phyloP scores from a whole-genome alignment of 1,284 basidiomycete species.

The Termitomyces sp. region DNA sequence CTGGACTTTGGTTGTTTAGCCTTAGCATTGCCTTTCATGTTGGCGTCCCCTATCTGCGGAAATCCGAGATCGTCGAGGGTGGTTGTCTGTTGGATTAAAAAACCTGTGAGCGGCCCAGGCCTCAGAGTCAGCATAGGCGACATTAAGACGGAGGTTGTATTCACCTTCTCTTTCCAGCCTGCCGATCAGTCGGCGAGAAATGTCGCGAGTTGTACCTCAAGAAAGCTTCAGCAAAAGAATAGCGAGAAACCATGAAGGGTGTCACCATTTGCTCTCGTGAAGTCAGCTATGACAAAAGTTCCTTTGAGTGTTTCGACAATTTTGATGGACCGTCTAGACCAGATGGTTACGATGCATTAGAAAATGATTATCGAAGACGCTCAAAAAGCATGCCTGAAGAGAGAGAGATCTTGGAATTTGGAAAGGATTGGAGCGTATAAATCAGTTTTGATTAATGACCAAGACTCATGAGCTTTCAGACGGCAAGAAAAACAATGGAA shows the following conservation, averaged over 20 bases:
- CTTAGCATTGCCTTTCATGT: constrained; percentile 35
- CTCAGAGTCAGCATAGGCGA: neutral
- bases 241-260: neutral
- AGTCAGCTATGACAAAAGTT: constrained; percentile 44
- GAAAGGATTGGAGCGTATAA: constrained; percentile 46
- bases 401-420: constrained; percentile 60
- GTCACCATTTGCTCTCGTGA: constrained; percentile 55
- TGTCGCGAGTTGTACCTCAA: constrained; percentile 48
- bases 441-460: constrained; percentile 13
- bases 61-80: constrained; percentile 49
- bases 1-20: constrained; percentile 41
- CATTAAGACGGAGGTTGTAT: neutral
- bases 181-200: constrained; percentile 60
- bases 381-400: constrained; percentile 49
- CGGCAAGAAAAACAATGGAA: constrained; percentile 28
- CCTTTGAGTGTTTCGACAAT: constrained; percentile 45
- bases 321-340: constrained; percentile 68
- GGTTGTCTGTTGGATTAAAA: constrained; percentile 48
- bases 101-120: constrained; percentile 39
- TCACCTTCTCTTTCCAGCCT: constrained; percentile 66
- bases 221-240: neutral
- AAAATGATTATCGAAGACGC: neutral
- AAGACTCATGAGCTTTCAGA: constrained; percentile 12
- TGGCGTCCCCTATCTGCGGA: constrained; percentile 35
- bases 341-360: neutral